A percentile compares a stretch with the other conserved stretches of the same genome.
Conservation (phyloP, 768 basidiomycete species). For the Lactarius pseudohatsudake region DNA sequence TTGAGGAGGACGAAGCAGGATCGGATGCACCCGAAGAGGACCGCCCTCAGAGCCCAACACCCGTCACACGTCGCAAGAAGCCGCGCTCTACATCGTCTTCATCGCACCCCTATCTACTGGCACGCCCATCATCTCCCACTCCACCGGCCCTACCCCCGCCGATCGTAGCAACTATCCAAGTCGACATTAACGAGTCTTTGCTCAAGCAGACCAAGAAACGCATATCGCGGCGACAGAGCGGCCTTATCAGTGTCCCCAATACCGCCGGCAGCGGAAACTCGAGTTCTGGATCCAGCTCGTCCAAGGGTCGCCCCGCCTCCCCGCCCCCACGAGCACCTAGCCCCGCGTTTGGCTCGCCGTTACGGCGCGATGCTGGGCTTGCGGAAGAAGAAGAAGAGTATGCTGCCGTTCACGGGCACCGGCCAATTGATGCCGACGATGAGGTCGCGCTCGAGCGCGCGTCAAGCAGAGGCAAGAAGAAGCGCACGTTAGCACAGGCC, state of each 20-base stretch:
- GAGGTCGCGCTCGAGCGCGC: constrained; percentile 41
- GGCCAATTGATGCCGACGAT: constrained; percentile 38
- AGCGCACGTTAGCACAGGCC: constrained; percentile 44
- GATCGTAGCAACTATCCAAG: constrained; percentile 28
- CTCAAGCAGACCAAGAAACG: constrained; percentile 38
- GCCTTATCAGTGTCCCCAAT: constrained; percentile 46
- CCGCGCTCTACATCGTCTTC: constrained; percentile 38
- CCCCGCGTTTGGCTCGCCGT: constrained; percentile 66
- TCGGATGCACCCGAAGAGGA: constrained; percentile 47
- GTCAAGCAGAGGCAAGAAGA: constrained; percentile 50
- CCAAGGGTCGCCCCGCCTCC: constrained; percentile 37
- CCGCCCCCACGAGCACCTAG: constrained; percentile 58
- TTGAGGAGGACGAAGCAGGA: constrained; percentile 63
- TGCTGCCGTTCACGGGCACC: constrained; percentile 36
- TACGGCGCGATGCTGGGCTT: constrained; percentile 52
- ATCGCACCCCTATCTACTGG: constrained; percentile 50
- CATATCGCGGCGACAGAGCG: constrained; percentile 47
- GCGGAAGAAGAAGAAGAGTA: constrained; percentile 58
- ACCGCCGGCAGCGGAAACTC: constrained; percentile 24
- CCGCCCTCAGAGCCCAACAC: constrained; percentile 39
- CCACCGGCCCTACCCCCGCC: constrained; percentile 30
- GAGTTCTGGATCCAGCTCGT: constrained; percentile 36
- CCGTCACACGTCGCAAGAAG: constrained; percentile 47
- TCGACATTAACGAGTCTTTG: constrained; percentile 37
- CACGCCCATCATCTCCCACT: constrained; percentile 44